Base-by-base conservation (phyloP, 2,329 filamentous ascomycete genomes). In the Phaeosphaeriaceae sp. region DNA sequence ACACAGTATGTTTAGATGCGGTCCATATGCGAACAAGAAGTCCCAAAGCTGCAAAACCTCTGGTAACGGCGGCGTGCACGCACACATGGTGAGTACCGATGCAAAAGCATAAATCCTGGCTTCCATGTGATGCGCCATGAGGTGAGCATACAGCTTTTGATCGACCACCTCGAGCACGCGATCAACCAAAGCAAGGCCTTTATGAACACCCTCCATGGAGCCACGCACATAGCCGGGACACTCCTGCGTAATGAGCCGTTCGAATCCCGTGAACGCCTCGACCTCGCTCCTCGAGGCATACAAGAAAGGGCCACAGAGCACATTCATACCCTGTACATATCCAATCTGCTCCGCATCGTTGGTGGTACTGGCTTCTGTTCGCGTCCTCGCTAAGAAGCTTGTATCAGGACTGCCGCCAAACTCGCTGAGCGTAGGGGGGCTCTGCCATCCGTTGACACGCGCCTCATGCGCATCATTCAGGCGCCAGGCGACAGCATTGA, bases 281-380 rank as follows among this genome's bases (percentile, higher is more conserved):
- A 94, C 91, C 80, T 99, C 95, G 76, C 93, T 97, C 58, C 93
- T 89, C 1, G 95, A 94, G 5, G 93, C 93, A 77, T 99, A 99
- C 48, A 99, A 84, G 74, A 99, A 97, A 0, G 95, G 95, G 0
- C 95, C 95, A 10, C 94, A 94, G 17, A 99, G 86, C 43, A 99
- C 95, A 75, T 99, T 99, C 94, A 99, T 98, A 66, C 95, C 95
- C 79, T 99, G 95, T 2, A 99, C 94, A 71, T 99, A 99, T 43
- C 92, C 94, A 30, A 93, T 92, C 11, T 92, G 86, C 88, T 65
- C 89, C 85, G 61, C 88, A 84, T 71, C 76, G 49, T 73, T 75
- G 6, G 72, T 73, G 22, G 70, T 74, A 23, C 71, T 72, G 2
- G 73, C 68, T n/a, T 71, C 77, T 44, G 64, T 76, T 62, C 66